Conservation (phyloP, 345 rosid species). For the Euphorbia tirucalli region DNA sequence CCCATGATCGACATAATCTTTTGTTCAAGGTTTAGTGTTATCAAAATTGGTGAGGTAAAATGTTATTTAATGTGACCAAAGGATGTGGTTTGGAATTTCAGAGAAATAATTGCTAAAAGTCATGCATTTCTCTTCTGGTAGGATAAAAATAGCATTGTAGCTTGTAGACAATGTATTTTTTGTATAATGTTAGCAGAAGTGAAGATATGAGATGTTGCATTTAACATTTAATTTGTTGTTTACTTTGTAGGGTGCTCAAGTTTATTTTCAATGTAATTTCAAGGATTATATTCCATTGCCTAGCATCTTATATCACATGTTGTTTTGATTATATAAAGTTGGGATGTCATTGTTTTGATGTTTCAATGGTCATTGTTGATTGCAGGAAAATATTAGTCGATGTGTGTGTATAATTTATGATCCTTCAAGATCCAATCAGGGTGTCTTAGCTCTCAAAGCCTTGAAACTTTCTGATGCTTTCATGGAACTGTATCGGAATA, state of each 20-base stretch:
- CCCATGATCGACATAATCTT: neutral
- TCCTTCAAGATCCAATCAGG: conserved; percentile 89
- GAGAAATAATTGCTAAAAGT: neutral
- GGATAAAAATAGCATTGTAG: neutral
- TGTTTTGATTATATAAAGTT: neutral
- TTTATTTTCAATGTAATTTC: neutral
- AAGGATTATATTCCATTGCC: neutral
- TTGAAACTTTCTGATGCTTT: conserved; percentile 96
- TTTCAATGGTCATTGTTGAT: neutral
- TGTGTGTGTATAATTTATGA: conserved; percentile 98
- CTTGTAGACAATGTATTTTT: too few species aligned
- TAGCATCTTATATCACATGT: neutral
- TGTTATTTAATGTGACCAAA: neutral
- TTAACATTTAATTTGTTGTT: neutral
- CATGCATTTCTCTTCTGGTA: neutral
- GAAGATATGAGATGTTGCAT: neutral
- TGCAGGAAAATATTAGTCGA: conserved; percentile 88
- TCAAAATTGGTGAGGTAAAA: neutral
- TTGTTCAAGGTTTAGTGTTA: neutral
- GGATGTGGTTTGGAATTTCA: neutral
- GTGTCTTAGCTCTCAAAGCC: conserved; percentile 93
- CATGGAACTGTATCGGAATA: conserved; percentile 81
- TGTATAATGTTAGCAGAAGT: neutral
- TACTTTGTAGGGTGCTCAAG: neutral
- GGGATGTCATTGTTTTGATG: neutral